These are phyloP conservation scores for Trichophyton schoenleinii DNA, from an alignment of 2,329 filamentous ascomycete species.

Conservation along the genomic window DNA sequence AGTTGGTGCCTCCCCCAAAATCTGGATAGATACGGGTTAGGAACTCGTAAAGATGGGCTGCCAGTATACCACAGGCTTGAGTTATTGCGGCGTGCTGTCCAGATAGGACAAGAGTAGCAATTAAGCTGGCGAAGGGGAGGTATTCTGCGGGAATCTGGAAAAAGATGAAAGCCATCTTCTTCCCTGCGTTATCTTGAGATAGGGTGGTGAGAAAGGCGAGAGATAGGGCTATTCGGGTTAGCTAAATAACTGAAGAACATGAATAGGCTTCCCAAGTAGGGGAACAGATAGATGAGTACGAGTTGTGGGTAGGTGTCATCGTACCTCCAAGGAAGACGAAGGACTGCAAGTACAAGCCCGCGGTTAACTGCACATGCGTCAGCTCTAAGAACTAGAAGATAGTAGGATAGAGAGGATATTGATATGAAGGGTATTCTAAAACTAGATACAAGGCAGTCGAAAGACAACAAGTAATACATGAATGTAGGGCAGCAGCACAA, in stretches of 20 bases:
- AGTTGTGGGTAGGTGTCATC: conserved; percentile 9
- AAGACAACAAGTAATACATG: conserved; percentile 15
- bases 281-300: background rate
- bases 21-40: conserved; percentile 75
- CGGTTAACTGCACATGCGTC: conserved; percentile 28
- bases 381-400: conserved; percentile 13
- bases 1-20: conserved; percentile 70
- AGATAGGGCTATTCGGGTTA: conserved; percentile 46
- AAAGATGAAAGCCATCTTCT: conserved; percentile 66
- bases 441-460: background rate
- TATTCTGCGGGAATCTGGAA: conserved; percentile 71
- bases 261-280: background rate
- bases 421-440: conserved; percentile 2
- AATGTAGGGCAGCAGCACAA: conserved; percentile 56
- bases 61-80: conserved; percentile 65
- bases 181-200: conserved; percentile 70
- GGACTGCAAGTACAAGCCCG: conserved; percentile 26
- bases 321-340: conserved; percentile 29
- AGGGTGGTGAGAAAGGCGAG: conserved; percentile 75
- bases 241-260: background rate
- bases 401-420: background rate
- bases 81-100: conserved; percentile 46
- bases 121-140: conserved; percentile 68
- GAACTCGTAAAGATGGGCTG: conserved; percentile 86
- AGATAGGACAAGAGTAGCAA: conserved; percentile 57